These are phyloP conservation scores for Colletotrichum orbiculare DNA, from an alignment of 2,329 filamentous ascomycete genomes.

Conservation along the genomic window DNA sequence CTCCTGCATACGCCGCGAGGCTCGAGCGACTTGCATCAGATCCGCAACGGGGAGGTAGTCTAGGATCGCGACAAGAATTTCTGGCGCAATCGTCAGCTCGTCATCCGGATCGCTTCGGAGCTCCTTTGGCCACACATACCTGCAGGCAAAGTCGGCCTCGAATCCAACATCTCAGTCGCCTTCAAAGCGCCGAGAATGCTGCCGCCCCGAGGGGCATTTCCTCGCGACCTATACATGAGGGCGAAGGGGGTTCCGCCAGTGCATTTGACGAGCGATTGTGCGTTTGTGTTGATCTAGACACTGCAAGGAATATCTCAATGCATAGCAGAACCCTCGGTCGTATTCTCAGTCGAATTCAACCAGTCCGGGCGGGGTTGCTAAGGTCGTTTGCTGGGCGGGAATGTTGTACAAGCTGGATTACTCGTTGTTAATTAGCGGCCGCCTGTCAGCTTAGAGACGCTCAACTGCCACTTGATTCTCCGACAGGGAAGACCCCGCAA, in stretches of 20 bases:
- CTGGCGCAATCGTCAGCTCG: slow-evolving; percentile 53
- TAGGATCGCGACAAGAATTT: slow-evolving; percentile 88
- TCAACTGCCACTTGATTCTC: slow-evolving; percentile 17
- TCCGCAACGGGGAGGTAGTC: slow-evolving; percentile 89
- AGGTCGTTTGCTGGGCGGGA: slow-evolving; percentile 23
- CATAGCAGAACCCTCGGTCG: slow-evolving; percentile 13
- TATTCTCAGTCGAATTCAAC: neutral
- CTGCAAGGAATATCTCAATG: slow-evolving; percentile 9
- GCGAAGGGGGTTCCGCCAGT: slow-evolving; percentile 14
- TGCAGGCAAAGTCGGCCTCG: slow-evolving; percentile 83
- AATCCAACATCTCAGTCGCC: slow-evolving; percentile 82
- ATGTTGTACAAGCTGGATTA: slow-evolving; percentile 17
- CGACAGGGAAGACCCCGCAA: slow-evolving; percentile 23
- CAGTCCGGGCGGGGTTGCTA: slow-evolving; percentile 23
- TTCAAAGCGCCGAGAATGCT: slow-evolving; percentile 81
- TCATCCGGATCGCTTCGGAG: slow-evolving; percentile 12
- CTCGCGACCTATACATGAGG: slow-evolving; percentile 58
- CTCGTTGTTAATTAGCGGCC: slow-evolving; percentile 7
- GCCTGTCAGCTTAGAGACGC: slow-evolving; percentile 18
- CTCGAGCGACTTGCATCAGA: slow-evolving; percentile 85
- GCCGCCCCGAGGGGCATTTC: slow-evolving; percentile 52
- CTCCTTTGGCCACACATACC: slow-evolving; percentile 61
- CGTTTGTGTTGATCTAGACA: slow-evolving; percentile 10
- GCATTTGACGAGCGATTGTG: slow-evolving; percentile 22
- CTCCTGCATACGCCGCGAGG: slow-evolving; percentile 88